phyloP scores from a whole-genome alignment of 495 filamentous ascomycete species.

The Platismatia glauca region DNA sequence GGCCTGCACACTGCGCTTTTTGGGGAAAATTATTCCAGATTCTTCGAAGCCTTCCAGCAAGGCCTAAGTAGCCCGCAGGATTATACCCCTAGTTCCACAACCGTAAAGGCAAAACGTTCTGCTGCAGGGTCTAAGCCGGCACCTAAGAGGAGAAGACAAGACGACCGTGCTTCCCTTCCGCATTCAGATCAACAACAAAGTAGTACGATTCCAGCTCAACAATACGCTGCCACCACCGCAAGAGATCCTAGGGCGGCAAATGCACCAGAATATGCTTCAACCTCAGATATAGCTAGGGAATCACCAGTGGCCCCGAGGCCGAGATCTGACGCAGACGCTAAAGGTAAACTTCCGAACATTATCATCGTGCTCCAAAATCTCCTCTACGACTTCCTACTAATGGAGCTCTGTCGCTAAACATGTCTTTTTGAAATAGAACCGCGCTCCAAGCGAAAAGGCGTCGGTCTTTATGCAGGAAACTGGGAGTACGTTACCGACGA shows the following conservation, averaged over 20 bases:
- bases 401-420: background rate
- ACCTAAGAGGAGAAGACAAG: background rate
- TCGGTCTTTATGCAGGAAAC: background rate
- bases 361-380: background rate
- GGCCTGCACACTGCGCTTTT: background rate
- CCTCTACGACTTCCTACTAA: background rate
- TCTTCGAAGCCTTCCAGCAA: background rate
- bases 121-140: background rate
- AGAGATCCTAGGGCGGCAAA: background rate
- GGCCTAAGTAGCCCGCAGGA: background rate
- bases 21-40: background rate
- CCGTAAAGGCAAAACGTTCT: background rate
- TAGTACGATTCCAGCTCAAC: background rate
- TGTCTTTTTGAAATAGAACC: background rate
- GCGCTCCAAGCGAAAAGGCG: background rate
- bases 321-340: background rate
- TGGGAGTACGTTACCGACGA: slow-evolving; percentile 1
- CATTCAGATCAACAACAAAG: background rate
- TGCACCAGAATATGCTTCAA: background rate
- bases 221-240: background rate
- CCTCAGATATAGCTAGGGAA: background rate
- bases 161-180: background rate
- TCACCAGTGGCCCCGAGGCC: background rate
- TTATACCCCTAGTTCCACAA: background rate
- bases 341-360: background rate